A percentile compares a stretch with the other conserved stretches of the same genome.
Evolutionary conservation across 352 stramenopile genomes (phyloP).

Genomic region (Phytophthora ohioensis): DNA sequence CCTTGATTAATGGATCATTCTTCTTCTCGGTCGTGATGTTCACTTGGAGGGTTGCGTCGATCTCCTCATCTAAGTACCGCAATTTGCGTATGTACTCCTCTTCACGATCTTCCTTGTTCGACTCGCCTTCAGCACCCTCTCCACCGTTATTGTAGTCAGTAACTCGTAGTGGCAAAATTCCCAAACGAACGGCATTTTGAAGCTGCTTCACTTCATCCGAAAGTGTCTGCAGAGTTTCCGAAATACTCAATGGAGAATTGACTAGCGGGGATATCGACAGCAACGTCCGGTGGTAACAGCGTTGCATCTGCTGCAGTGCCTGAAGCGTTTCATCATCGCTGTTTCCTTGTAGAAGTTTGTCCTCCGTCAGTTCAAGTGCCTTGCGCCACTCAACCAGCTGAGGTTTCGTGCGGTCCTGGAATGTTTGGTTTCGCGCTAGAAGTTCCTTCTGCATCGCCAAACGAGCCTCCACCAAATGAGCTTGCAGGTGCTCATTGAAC

Average conservation of each 20-base stretch:
- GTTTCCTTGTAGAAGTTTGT: constrained; percentile 61
- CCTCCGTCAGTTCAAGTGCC: constrained; percentile 64
- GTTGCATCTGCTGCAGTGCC: constrained; percentile 71
- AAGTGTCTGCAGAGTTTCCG: constrained; percentile 64
- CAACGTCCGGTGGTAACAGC: constrained; percentile 67
- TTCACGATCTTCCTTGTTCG: constrained; percentile 42
- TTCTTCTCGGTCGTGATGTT: constrained; percentile 79
- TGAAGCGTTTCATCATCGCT: constrained; percentile 71
- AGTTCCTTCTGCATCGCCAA: constrained; percentile 77
- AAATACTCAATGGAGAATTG: constrained; percentile 65
- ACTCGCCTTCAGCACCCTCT: constrained; percentile 24
- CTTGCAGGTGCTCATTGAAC: constrained; percentile 65
- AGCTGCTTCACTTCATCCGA: constrained; percentile 68
- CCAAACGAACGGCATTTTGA: constrained; percentile 56
- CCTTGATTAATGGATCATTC: constrained; percentile 80
- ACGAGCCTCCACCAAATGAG: constrained; percentile 63
- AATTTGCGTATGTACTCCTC: constrained; percentile 70
- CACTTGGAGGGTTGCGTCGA: constrained; percentile 70
- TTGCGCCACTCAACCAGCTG: constrained; percentile 77
- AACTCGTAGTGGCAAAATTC: constrained; percentile 47
- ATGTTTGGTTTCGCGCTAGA: constrained; percentile 70
- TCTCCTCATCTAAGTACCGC: constrained; percentile 71
- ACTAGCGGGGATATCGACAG: constrained; percentile 68
- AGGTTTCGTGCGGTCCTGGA: constrained; percentile 74
- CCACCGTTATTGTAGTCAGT: constrained; percentile 11